Evolutionary conservation across 169 alveolate genomes (phyloP).

Genomic region (Toxoplasma gondii): DNA sequence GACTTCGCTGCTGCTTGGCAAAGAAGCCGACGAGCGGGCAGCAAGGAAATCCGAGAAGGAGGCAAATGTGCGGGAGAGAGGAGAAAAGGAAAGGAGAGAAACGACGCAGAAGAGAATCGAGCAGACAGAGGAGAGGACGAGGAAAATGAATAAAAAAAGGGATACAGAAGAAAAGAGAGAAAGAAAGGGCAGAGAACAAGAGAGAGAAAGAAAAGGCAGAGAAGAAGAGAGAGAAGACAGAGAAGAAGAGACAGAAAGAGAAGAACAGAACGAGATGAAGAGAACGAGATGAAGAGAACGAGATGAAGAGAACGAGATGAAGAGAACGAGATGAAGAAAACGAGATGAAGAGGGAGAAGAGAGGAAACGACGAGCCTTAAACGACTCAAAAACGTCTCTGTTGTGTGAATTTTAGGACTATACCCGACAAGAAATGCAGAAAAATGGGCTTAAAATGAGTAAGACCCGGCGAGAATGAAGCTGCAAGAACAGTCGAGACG

Average conservation of each 20-base stretch:
- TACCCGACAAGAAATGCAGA: no score
- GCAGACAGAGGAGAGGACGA: neutral
- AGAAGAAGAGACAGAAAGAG: neutral
- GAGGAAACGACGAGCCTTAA: neutral
- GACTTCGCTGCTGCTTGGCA: no score
- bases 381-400: neutral
- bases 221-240: neutral
- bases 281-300: neutral
- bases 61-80: no score
- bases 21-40: no score
- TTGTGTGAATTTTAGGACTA: no score
- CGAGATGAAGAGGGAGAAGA: conserved; percentile 5
- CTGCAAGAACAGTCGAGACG: no score
- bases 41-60: no score
- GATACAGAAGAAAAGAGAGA: neutral
- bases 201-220: neutral
- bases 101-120: neutral
- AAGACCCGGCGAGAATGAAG: no score
- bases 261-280: neutral
- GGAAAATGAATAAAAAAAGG: neutral
- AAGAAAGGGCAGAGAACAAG: neutral
- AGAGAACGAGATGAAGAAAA: neutral
- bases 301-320: neutral
- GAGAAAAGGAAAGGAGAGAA: neutral
- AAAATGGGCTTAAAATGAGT: no score